These are phyloP conservation scores for Zygotorulaspora mrakii DNA, from an alignment of 1,139 yeast genomes.

Conservation along the genomic window DNA sequence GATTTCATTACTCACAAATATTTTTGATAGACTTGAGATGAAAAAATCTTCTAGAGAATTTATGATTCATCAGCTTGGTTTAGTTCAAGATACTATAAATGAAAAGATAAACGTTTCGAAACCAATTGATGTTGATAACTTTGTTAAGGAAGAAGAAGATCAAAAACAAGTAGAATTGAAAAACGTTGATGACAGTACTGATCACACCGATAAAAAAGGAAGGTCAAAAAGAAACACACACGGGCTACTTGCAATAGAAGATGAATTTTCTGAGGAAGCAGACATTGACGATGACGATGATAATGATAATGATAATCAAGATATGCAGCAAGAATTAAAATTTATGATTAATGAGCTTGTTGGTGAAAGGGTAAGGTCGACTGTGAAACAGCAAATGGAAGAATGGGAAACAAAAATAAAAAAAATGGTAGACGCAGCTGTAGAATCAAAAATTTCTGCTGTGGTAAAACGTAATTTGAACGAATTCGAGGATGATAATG, in stretches of 20 bases:
- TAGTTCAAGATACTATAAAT: slow-evolving; percentile 21
- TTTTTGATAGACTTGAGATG: slow-evolving; percentile 30
- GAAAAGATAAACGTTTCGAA: slow-evolving; percentile 21
- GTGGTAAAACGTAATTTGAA: slow-evolving; percentile 10
- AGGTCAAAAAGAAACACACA: slow-evolving; percentile 6
- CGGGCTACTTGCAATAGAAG: slow-evolving; percentile 14
- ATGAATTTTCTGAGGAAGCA: slow-evolving; percentile 8
- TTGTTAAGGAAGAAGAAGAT: slow-evolving; percentile 16
- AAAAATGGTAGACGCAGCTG: slow-evolving; percentile 14
- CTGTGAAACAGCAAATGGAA: slow-evolving; percentile 19
- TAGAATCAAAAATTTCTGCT: slow-evolving; percentile 11
- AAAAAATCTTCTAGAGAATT: slow-evolving; percentile 27
- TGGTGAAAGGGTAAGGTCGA: slow-evolving; percentile 21
- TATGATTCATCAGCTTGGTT: slow-evolving; percentile 24
- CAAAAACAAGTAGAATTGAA: no score
- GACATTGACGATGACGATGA: no score
- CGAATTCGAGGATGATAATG: slow-evolving; percentile 6
- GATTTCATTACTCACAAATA: slow-evolving; percentile 21
- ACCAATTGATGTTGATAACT: slow-evolving; percentile 22
- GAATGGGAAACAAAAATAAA: slow-evolving; percentile 20
- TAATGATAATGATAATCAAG: slow-evolving; percentile 17
- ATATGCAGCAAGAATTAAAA: slow-evolving; percentile 29
- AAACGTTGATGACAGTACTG: no score
- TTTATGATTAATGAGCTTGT: slow-evolving; percentile 32
- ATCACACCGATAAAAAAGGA: slow-evolving; percentile 1